A percentile compares a stretch with the other conserved stretches of the same genome.
Conservation (phyloP, 2,329 filamentous ascomycete species). For the Diaporthe longicolla region DNA sequence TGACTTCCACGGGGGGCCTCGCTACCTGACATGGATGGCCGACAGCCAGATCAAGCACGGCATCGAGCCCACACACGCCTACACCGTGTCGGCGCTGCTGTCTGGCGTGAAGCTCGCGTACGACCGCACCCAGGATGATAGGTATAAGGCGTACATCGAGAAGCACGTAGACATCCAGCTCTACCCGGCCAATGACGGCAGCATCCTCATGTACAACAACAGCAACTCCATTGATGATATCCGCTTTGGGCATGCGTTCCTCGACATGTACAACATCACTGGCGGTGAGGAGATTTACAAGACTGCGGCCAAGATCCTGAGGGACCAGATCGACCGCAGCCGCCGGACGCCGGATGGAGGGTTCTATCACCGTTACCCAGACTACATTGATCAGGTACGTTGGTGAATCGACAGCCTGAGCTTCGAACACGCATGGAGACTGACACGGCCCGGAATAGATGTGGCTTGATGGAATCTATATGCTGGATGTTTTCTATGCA, state of each 20-base stretch:
- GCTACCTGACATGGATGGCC: constrained; percentile 26
- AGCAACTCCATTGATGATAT: constrained; percentile 26
- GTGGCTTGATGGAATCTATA: constrained; percentile 61
- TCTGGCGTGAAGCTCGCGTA: constrained; percentile 18
- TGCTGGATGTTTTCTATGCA: constrained; percentile 53
- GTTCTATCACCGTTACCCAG: constrained; percentile 20
- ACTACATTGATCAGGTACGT: constrained; percentile 19
- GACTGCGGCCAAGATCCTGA: background rate
- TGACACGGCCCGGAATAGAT: constrained; percentile 59
- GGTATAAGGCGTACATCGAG: constrained; percentile 6
- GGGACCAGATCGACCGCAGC: constrained; percentile 16
- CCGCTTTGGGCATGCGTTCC: constrained; percentile 22
- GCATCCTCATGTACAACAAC: constrained; percentile 22
- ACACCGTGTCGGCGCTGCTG: constrained; percentile 15
- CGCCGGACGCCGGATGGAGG: constrained; percentile 15
- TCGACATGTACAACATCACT: constrained; percentile 2
- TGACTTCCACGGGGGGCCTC: constrained; percentile 21
- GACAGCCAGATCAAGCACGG: constrained; percentile 23
- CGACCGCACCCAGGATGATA: constrained; percentile 7
- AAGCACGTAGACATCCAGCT: constrained; percentile 11
- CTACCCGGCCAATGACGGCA: background rate
- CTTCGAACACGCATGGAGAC: constrained; percentile 42
- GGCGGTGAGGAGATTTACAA: constrained; percentile 22
- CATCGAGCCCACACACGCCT: constrained; percentile 22
- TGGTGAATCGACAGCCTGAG: constrained; percentile 43